phyloP scores from a whole-genome alignment of 495 filamentous ascomycete species.

The Coniosporium apollinis region DNA sequence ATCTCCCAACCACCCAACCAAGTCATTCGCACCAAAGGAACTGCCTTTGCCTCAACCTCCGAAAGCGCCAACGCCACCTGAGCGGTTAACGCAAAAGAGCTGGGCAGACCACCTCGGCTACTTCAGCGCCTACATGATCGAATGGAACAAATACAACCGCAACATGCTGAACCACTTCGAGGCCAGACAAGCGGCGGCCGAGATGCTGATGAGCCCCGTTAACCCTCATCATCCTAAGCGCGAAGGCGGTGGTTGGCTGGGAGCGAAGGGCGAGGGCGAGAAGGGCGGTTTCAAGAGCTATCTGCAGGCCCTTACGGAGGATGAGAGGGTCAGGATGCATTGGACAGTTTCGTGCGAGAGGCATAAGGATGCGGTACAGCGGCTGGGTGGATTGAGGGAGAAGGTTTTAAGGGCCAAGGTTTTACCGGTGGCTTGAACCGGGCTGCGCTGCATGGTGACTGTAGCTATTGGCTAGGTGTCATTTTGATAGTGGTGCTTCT shows the following conservation, averaged over 20 bases:
- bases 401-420: no score
- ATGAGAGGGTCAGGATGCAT: slow-evolving; percentile 40
- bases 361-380: slow-evolving; percentile 43
- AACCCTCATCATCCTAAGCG: no score
- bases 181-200: slow-evolving; percentile 38
- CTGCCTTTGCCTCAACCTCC: slow-evolving; percentile 49
- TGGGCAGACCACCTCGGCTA: slow-evolving; percentile 43
- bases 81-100: slow-evolving; percentile 20
- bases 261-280: slow-evolving; percentile 30
- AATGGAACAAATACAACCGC: slow-evolving; percentile 49
- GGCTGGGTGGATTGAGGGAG: slow-evolving; percentile 34
- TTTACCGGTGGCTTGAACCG: no score
- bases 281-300: slow-evolving; percentile 41
- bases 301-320: slow-evolving; percentile 42
- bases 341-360: slow-evolving; percentile 49
- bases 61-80: slow-evolving; percentile 29
- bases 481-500: no score
- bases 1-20: slow-evolving; percentile 28
- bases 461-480: no score
- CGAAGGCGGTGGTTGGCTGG: slow-evolving; percentile 21
- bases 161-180: slow-evolving; percentile 52
- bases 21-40: slow-evolving; percentile 16
- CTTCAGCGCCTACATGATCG: slow-evolving; percentile 51
- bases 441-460: no score
- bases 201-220: slow-evolving; percentile 21